phyloP scores from a whole-genome alignment of 495 filamentous ascomycete species.

The Emericellopsis terricola region DNA sequence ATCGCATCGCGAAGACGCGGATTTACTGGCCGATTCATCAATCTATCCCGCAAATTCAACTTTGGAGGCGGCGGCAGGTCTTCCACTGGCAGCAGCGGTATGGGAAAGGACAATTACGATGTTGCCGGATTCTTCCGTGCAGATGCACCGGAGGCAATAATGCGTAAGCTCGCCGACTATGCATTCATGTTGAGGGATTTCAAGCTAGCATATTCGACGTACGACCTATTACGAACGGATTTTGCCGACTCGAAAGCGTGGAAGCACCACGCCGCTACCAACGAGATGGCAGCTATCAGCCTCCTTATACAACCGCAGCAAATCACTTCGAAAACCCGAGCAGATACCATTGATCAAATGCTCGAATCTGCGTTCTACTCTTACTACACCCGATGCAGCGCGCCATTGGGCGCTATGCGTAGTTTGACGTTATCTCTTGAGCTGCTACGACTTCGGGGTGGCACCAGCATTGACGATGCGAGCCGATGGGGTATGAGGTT shows the following conservation, averaged over 20 bases:
- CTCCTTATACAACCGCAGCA: constrained; percentile 56
- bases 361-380: constrained; percentile 81
- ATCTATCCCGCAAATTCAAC: constrained; percentile 72
- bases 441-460: constrained; percentile 59
- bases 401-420: constrained; percentile 57
- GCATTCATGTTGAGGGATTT: constrained; percentile 92
- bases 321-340: constrained; percentile 49
- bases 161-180: constrained; percentile 89
- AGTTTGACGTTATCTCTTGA: constrained; percentile 62
- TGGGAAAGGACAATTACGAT: constrained; percentile 58
- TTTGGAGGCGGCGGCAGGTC: constrained; percentile 41
- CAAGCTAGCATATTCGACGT: constrained; percentile 79
- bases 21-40: constrained; percentile 75
- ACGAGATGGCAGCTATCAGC: constrained; percentile 82
- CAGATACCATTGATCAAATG: constrained; percentile 67
- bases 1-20: constrained; percentile 80
- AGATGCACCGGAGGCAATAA: constrained; percentile 67
- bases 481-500: constrained; percentile 67
- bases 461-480: constrained; percentile 67
- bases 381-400: constrained; percentile 67
- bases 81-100: constrained; percentile 20
- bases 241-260: constrained; percentile 92
- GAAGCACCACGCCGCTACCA: constrained; percentile 79
- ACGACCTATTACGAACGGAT: constrained; percentile 73
- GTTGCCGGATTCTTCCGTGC: constrained; percentile 64